phyloP scores from a whole-genome alignment of 1,284 basidiomycete species.

The Singerocomus rubriflavus region DNA sequence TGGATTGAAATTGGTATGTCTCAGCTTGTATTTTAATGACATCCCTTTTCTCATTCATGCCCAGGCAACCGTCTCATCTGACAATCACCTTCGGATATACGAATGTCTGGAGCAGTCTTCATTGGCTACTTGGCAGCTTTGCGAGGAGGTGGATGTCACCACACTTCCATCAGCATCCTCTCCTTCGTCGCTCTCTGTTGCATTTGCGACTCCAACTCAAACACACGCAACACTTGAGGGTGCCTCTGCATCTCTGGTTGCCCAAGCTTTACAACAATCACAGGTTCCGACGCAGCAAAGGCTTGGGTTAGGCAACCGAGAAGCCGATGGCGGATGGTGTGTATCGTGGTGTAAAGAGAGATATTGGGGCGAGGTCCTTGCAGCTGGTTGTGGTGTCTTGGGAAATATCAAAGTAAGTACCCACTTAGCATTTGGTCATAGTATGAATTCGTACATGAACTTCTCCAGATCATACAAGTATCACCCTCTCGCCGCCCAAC shows the following conservation, averaged over 20 bases:
- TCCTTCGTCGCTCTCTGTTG: constrained; percentile 46
- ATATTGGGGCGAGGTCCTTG: constrained; percentile 90
- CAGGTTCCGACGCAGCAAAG: constrained; percentile 44
- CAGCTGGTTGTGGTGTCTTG: constrained; percentile 67
- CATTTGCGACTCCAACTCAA: constrained; percentile 67
- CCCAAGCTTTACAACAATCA: constrained; percentile 60
- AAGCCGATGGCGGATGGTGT: constrained; percentile 89
- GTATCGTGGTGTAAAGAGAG: constrained; percentile 92
- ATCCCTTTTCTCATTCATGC: neutral
- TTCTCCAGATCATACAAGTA: constrained; percentile 55
- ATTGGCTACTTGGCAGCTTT: constrained; percentile 74
- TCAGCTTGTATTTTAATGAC: constrained; percentile 11
- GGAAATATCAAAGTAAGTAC: constrained; percentile 68
- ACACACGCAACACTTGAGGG: constrained; percentile 52
- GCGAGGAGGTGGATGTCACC: constrained; percentile 76
- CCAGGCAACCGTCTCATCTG: constrained; percentile 83
- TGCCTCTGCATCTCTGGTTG: constrained; percentile 54
- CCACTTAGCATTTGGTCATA: neutral
- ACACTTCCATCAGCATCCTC: constrained; percentile 47
- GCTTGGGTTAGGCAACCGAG: constrained; percentile 59
- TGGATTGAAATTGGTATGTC: constrained; percentile 77
- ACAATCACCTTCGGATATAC: constrained; percentile 83
- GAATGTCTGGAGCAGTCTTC: constrained; percentile 86
- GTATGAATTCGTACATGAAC: constrained; percentile 1
- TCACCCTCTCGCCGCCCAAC: constrained; percentile 51